Base-by-base conservation (phyloP, 208 protist species). In the Acanthamoeba triangularis region DNA sequence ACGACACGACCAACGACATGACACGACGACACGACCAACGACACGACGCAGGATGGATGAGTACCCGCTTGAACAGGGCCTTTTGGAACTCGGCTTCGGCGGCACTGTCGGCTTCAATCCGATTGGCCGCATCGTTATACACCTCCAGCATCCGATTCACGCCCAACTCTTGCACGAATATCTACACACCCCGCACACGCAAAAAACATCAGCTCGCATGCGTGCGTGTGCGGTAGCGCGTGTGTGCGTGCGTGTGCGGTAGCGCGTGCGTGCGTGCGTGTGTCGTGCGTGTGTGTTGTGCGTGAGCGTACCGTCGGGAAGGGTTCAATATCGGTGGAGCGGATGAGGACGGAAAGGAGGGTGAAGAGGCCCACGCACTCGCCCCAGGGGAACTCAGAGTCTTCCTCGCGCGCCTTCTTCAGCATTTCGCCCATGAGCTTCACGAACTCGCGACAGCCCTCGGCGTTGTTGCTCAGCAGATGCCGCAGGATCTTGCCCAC, bases 151-250 rank as follows among this genome's bases (percentile, higher is more conserved):
- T 92, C 20, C 85, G 85, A 72, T 63, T 92, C 47, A 92, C 85
- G 11, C 85, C 85, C 85, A 92, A 44, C 30, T 92, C 85, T 92
- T 92, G 85, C 54, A 92, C 85, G 41, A 92, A 92, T n/a, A 92
- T 72, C 85, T 92, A 37, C 59, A 65, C 52, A 56, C 52, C 13
- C 41, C 41, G 41, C 41, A 47, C 41, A 47, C 41, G n/a, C n/a
- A n/a, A n/a, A n/a, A n/a, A n/a, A 47, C 41, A 47, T 47, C 41
- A 47, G 41, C 41, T 47, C 41, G 41, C 5, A 10, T 47, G 41
- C 5, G 54, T 59, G 52, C 8, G 18, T 59, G 52, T 20, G 52
- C 8, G 52, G 2, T 54, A 54, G 49, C 8, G 13, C 49, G 8
- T 16, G 49, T 4, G 41, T 47, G 41, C 5, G 41, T 8, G 59